phyloP scores from a whole-genome alignment of 2,329 filamentous ascomycete genomes.

The Monosporascus ibericus region DNA sequence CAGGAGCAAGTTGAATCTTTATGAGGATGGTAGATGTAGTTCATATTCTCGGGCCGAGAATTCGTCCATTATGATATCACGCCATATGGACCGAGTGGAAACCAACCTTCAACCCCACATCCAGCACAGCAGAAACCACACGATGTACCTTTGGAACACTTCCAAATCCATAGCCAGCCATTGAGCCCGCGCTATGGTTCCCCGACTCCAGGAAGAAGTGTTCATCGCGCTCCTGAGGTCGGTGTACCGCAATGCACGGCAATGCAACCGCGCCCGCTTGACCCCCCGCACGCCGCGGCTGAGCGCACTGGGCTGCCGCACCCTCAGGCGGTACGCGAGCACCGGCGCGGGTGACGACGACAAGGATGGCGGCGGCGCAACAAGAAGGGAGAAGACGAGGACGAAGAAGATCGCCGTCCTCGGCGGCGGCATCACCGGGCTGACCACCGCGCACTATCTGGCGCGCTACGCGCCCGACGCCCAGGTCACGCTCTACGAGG shows the following conservation, averaged over 20 bases:
- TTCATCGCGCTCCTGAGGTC: conserved; percentile 21
- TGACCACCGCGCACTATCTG: conserved; percentile 73
- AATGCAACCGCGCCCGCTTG: conserved; percentile 1
- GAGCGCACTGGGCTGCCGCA: conserved; percentile 6
- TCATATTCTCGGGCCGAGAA: too few species aligned
- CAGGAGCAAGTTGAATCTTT: too few species aligned
- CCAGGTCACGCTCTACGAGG: conserved; percentile 78
- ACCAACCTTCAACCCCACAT: background rate
- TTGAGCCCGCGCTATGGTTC: conserved; percentile 19
- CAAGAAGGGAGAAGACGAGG: conserved; percentile 2
- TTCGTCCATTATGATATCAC: too few species aligned
- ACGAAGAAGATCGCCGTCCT: conserved; percentile 55
- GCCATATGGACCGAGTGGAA: too few species aligned
- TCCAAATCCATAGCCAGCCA: conserved; percentile 11
- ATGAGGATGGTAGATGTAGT: too few species aligned
- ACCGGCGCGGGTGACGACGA: background rate
- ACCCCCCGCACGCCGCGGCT: conserved; percentile 11
- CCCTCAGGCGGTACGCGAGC: conserved; percentile 10
- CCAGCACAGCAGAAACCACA: conserved; percentile 4
- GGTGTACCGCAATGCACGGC: conserved; percentile 16
- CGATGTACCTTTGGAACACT: background rate
- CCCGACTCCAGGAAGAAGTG: conserved; percentile 19
- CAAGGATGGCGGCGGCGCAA: too few species aligned
- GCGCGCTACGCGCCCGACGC: conserved; percentile 57
- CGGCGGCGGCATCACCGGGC: conserved; percentile 77